Percentiles rank a stretch among this genome's conserved stretches.
These are phyloP conservation scores for Daldinia grandis DNA, from an alignment of 495 filamentous ascomycete species.

Conservation along the genomic window DNA sequence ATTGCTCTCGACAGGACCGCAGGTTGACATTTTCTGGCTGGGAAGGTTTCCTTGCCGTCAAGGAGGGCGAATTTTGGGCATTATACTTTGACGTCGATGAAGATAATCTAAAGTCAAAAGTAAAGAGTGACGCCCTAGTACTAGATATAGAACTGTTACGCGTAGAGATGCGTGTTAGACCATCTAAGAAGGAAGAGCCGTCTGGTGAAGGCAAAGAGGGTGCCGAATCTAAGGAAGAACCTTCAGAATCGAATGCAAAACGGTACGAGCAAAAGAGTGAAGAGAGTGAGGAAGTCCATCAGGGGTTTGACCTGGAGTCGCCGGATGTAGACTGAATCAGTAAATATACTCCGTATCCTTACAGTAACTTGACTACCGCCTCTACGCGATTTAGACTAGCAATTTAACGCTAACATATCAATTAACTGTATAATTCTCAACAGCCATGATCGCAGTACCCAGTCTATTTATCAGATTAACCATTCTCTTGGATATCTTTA, in stretches of 20 bases:
- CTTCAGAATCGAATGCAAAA: neutral
- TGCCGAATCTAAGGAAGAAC: neutral
- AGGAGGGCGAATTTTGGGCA: conserved; percentile 55
- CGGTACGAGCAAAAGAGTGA: neutral
- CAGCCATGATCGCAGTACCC: too few species aligned
- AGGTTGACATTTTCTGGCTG: conserved; percentile 58
- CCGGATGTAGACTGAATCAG: conserved; percentile 29
- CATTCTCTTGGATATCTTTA: too few species aligned
- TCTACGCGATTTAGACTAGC: too few species aligned
- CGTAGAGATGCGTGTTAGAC: conserved; percentile 49
- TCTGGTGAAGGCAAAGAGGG: neutral
- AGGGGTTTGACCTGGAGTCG: conserved; percentile 7
- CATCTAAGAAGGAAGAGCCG: conserved; percentile 17
- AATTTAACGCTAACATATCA: too few species aligned
- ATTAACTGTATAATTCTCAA: too few species aligned
- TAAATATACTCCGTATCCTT: neutral
- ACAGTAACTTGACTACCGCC: too few species aligned
- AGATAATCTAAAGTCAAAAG: conserved; percentile 51
- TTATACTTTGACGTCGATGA: conserved; percentile 60
- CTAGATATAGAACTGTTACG: conserved; percentile 55
- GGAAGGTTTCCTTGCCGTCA: conserved; percentile 61
- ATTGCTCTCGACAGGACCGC: conserved; percentile 56
- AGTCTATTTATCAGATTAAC: too few species aligned
- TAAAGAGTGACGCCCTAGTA: conserved; percentile 43
- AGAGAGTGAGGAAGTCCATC: neutral